A percentile compares a stretch with the other conserved stretches of the same genome.
phyloP scores from a whole-genome alignment of 2,329 filamentous ascomycete species.

The Fusarium hainanense region DNA sequence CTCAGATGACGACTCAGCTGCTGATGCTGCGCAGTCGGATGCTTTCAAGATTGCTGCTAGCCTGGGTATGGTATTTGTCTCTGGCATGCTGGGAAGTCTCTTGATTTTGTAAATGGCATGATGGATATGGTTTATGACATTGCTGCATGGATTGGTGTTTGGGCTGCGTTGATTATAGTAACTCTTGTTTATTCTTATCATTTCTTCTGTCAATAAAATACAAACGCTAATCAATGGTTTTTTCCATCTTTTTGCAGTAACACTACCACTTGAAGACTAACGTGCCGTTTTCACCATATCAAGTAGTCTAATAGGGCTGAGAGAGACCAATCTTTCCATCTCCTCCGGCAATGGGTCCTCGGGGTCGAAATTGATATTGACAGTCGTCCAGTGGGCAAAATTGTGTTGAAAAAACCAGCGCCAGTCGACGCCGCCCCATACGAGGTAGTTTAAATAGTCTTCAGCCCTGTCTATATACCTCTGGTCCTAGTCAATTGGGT shows the following conservation, averaged over 20 bases:
- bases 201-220: background rate
- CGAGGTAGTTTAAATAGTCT: too few relatives aligned
- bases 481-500: background rate
- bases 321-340: background rate
- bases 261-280: background rate
- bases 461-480: background rate
- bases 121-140: background rate
- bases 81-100: conserved; percentile 30
- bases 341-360: background rate
- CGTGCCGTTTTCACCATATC: too few relatives aligned
- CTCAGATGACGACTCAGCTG: background rate
- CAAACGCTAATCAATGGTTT: background rate
- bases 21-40: conserved; percentile 12
- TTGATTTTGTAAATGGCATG: conserved; percentile 21
- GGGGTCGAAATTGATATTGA: background rate
- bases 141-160: too few relatives aligned
- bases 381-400: background rate
- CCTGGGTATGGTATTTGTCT: conserved; percentile 13
- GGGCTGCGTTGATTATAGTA: too few relatives aligned
- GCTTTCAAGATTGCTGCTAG: conserved; percentile 19
- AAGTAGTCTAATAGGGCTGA: background rate
- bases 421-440: rapidly evolving
- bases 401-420: background rate
- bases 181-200: too few relatives aligned
- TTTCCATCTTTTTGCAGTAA: background rate